Percentiles rank a stretch among this genome's conserved stretches.
phyloP scores from a whole-genome alignment of 768 basidiomycete species.

The Solioccasus polychromus region DNA sequence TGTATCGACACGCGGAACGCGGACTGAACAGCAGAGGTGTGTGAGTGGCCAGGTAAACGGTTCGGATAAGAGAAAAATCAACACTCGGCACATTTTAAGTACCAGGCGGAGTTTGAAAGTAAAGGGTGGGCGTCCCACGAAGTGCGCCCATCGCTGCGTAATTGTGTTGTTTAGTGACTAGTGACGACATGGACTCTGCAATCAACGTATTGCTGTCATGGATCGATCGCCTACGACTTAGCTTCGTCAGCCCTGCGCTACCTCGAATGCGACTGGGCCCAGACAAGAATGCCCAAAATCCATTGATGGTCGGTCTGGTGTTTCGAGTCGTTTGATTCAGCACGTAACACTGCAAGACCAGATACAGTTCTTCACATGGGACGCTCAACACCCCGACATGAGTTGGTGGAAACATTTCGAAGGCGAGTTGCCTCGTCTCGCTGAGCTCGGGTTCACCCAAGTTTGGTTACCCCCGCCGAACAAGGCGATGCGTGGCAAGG shows the following conservation, averaged over 20 bases:
- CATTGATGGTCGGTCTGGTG: constrained; percentile 57
- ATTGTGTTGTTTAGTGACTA: too few species aligned
- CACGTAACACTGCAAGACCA: constrained; percentile 15
- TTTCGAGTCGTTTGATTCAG: not conserved
- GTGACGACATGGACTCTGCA: not conserved
- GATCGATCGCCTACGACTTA: constrained; percentile 22
- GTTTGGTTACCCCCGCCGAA: constrained; percentile 83
- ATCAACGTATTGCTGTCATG: constrained; percentile 16
- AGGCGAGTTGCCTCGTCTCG: constrained; percentile 57
- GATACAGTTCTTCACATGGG: constrained; percentile 90
- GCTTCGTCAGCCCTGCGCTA: constrained; percentile 40
- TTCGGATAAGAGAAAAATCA: constrained; percentile 17
- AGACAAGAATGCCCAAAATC: constrained; percentile 46
- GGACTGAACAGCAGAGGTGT: constrained; percentile 44
- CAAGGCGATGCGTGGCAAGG: constrained; percentile 62
- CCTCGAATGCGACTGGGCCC: constrained; percentile 62
- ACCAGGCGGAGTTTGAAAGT: constrained; percentile 27
- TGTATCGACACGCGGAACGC: constrained; percentile 62
- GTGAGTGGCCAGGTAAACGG: constrained; percentile 45
- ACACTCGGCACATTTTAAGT: constrained; percentile 2
- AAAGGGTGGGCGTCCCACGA: too few species aligned
- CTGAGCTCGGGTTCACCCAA: constrained; percentile 71
- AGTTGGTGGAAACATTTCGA: constrained; percentile 85
- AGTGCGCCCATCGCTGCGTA: too few species aligned
- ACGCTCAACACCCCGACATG: constrained; percentile 49